phyloP scores from a whole-genome alignment of 139 green algal species.

The Choricystis sp. region DNA sequence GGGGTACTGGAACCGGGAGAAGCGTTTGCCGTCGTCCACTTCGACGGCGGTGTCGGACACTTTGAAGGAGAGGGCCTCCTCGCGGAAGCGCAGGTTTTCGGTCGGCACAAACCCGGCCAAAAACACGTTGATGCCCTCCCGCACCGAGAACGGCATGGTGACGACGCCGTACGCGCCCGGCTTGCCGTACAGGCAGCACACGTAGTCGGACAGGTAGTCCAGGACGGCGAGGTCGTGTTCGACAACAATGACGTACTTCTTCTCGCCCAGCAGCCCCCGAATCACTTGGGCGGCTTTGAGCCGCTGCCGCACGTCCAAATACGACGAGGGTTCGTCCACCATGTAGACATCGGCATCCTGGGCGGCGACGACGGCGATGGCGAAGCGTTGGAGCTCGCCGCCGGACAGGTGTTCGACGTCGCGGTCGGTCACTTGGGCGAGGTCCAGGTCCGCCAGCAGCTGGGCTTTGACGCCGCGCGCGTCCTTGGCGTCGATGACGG shows the following conservation, averaged over 20 bases:
- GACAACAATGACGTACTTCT: constrained; percentile 92
- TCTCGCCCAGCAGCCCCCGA: constrained; percentile 46
- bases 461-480: constrained; percentile 40
- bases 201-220: constrained; percentile 99
- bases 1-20: constrained; percentile 81
- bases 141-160: constrained; percentile 83
- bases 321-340: constrained; percentile 95
- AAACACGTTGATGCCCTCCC: constrained; percentile 87
- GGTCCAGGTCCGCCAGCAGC: constrained; percentile 47
- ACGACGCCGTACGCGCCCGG: constrained; percentile 96
- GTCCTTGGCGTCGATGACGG: constrained; percentile 71
- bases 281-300: constrained; percentile 88
- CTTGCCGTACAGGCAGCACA: constrained; percentile 99
- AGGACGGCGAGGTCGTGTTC: constrained; percentile 82
- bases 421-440: constrained; percentile 68
- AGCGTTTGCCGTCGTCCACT: constrained; percentile 66
- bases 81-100: constrained; percentile 96
- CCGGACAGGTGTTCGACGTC: constrained; percentile 90
- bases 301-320: constrained; percentile 93
- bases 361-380: constrained; percentile 80
- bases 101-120: constrained; percentile 92
- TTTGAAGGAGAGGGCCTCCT: constrained; percentile 95
- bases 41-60: constrained; percentile 14
- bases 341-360: constrained; percentile 95
- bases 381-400: constrained; percentile 97